Percentiles rank a stretch among this genome's conserved stretches.
phyloP scores from a whole-genome alignment of 768 basidiomycete genomes.

The Xerocomus potaroensis region DNA sequence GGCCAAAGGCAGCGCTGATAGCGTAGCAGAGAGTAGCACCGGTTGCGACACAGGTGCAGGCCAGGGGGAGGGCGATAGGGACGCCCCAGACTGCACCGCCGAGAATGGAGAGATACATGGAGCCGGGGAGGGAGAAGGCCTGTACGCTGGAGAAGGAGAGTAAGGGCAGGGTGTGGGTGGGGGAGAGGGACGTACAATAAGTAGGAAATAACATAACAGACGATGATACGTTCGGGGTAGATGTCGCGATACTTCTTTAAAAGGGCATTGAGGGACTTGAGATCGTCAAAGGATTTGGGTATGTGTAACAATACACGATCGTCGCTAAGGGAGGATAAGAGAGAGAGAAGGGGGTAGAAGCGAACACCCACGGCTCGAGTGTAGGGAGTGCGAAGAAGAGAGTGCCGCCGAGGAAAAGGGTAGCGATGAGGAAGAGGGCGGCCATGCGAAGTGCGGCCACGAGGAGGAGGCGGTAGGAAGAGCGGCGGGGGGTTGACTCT shows the following conservation, averaged over 20 bases:
- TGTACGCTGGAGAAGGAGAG: constrained; percentile 61
- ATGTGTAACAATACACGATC: constrained; percentile 76
- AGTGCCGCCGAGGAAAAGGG: constrained; percentile 64
- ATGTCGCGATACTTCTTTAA: constrained; percentile 90
- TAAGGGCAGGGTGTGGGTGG: too few species aligned
- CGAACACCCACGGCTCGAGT: constrained; percentile 68
- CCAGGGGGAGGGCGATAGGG: constrained; percentile 78
- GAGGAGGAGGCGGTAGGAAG: constrained; percentile 60
- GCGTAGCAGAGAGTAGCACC: constrained; percentile 92
- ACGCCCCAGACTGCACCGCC: constrained; percentile 97
- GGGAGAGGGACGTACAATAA: constrained; percentile 71
- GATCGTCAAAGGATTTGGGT: constrained; percentile 83
- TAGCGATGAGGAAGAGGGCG: constrained; percentile 66
- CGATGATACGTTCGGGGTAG: constrained; percentile 78
- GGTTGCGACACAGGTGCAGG: constrained; percentile 86
- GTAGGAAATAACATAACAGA: constrained; percentile 87
- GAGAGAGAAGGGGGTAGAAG: not conserved
- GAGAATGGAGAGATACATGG: constrained; percentile 96
- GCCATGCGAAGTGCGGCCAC: constrained; percentile 84
- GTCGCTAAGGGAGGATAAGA: constrained; percentile 43
- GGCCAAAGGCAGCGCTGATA: constrained; percentile 88
- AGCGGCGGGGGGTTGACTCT: constrained; percentile 32
- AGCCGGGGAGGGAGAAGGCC: constrained; percentile 94
- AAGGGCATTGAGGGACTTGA: constrained; percentile 79
- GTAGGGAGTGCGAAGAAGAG: constrained; percentile 81